Conservation (phyloP, 2,329 filamentous ascomycete species). For the Microcyclospora tardicrescens region DNA sequence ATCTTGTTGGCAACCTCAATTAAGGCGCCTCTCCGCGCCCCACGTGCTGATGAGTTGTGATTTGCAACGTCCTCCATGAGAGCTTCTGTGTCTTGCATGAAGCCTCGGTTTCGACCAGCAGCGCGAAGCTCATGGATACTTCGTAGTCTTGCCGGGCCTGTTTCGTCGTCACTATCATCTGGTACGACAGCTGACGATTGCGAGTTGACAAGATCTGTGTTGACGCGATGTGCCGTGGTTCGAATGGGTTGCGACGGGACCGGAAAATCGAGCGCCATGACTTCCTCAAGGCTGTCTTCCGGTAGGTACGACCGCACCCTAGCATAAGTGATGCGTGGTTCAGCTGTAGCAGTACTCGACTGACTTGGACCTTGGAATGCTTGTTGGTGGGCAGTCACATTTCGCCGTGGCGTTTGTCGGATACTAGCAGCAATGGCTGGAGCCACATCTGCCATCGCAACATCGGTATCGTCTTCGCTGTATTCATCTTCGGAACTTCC, state of each 20-base stretch:
- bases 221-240: neutral
- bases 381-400: too few species aligned
- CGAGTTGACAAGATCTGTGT: constrained; percentile 2
- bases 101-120: constrained; percentile 44
- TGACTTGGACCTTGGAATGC: neutral
- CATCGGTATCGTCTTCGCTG: constrained; percentile 2
- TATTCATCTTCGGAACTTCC: constrained; percentile 12
- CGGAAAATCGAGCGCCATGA: constrained; percentile 20
- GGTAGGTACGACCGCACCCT: constrained; percentile 47
- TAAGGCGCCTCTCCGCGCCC: constrained; percentile 39
- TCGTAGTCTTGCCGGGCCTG: constrained; percentile 32
- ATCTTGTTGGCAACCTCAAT: constrained; percentile 44
- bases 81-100: constrained; percentile 41
- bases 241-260: constrained; percentile 10
- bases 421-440: neutral
- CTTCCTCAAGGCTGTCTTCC: constrained; percentile 34
- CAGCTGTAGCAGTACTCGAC: constrained; percentile 1
- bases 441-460: neutral
- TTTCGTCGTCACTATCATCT: constrained; percentile 36
- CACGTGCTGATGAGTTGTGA: constrained; percentile 27
- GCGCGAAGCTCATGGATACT: constrained; percentile 51
- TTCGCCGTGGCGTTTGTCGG: too few species aligned
- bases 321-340: constrained; percentile 44
- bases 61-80: constrained; percentile 48
- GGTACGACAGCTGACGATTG: constrained; percentile 20